These are phyloP conservation scores for Ambrosiella beaveri DNA, from an alignment of 2,329 filamentous ascomycete species.

Conservation along the genomic window DNA sequence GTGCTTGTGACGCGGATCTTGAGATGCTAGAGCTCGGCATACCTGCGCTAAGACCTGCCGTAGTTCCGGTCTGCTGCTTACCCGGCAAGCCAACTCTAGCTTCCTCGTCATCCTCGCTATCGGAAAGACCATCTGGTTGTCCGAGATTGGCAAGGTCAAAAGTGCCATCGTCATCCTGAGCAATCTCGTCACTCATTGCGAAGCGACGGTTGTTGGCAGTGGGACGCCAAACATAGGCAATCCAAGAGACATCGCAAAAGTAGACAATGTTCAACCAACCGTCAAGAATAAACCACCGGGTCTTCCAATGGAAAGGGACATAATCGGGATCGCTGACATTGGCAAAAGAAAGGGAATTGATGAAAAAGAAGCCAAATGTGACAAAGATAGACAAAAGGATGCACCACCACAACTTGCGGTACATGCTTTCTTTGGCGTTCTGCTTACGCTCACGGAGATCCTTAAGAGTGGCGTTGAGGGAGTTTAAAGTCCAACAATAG, in stretches of 20 bases:
- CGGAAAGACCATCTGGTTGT: constrained; percentile 47
- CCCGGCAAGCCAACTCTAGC: constrained; percentile 12
- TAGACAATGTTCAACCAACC: constrained; percentile 97
- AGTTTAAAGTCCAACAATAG: constrained; percentile 97
- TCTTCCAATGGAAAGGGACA: constrained; percentile 93
- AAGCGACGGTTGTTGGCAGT: constrained; percentile 94
- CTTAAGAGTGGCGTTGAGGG: constrained; percentile 85
- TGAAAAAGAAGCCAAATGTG: constrained; percentile 96
- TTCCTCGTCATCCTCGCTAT: constrained; percentile 35
- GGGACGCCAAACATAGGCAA: constrained; percentile 91
- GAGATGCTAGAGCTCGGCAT: constrained; percentile 4
- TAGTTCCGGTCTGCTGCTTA: constrained; percentile 7
- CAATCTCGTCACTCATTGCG: constrained; percentile 97
- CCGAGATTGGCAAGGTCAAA: constrained; percentile 93
- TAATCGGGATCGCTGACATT: constrained; percentile 73
- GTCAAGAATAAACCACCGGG: constrained; percentile 89
- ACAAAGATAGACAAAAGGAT: constrained; percentile 83
- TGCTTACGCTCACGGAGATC: constrained; percentile 91
- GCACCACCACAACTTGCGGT: constrained; percentile 97
- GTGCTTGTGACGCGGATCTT: constrained; percentile 8
- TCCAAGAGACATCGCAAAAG: constrained; percentile 77
- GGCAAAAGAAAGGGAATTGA: constrained; percentile 91
- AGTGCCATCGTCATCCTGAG: constrained; percentile 86
- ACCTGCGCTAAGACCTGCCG: constrained; percentile 7
- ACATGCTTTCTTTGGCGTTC: constrained; percentile 85